Evolutionary conservation across 148 eudicot genomes (phyloP).

Genomic region (Beta vulgaris): DNA sequence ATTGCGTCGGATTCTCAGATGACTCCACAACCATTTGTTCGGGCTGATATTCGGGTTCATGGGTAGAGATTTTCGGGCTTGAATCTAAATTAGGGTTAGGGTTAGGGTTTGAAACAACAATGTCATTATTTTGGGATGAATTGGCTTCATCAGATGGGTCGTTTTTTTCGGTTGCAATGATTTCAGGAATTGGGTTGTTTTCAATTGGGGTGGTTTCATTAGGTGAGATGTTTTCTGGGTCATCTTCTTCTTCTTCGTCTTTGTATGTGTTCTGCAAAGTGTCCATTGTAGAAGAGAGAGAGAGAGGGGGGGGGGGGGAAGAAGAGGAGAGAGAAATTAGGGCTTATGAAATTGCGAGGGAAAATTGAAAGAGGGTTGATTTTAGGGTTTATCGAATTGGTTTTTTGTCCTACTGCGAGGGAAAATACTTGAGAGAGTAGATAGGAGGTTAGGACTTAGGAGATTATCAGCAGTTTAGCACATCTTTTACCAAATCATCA

Average conservation of each 20-base stretch:
- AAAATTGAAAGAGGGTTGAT: background rate
- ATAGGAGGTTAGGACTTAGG: no score
- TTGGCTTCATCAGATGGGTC: background rate
- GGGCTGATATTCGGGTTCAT: background rate
- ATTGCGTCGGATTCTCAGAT: background rate
- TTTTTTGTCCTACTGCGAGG: no score
- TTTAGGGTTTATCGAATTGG: conserved; percentile 15
- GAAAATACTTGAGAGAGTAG: no score
- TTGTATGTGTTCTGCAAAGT: conserved; percentile 30
- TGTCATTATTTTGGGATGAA: background rate
- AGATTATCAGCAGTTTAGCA: no score
- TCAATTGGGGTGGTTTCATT: background rate
- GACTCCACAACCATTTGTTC: conserved; percentile 11
- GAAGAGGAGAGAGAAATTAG: background rate
- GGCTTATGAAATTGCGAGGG: conserved; percentile 16
- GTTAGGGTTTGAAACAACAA: conserved; percentile 1
- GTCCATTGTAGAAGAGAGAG: conserved; percentile 23
- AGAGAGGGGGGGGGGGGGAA: background rate
- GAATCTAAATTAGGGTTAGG: background rate
- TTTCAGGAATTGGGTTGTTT: background rate
- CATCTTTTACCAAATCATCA: no score
- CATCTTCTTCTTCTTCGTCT: conserved; percentile 24
- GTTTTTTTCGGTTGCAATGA: background rate
- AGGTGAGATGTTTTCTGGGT: background rate
- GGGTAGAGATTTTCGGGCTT: background rate